These are phyloP conservation scores for Amanita subjunquillea DNA, from an alignment of 768 basidiomycete species.

Conservation along the genomic window DNA sequence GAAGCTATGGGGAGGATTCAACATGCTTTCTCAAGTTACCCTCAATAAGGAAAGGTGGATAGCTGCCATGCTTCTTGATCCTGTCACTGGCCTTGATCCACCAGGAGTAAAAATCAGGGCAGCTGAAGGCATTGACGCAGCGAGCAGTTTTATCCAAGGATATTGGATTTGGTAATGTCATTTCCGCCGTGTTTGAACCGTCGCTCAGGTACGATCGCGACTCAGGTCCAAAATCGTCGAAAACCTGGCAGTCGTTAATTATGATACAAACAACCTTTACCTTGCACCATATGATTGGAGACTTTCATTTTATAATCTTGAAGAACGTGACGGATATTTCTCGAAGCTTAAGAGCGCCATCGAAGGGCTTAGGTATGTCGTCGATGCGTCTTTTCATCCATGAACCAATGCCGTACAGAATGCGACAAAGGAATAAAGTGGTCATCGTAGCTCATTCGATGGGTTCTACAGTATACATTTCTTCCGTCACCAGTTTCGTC, in stretches of 20 bases:
- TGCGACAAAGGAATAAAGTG: constrained; percentile 63
- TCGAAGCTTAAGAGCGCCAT: constrained; percentile 73
- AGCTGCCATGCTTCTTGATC: constrained; percentile 81
- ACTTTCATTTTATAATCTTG: constrained; percentile 79
- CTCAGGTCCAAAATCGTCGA: constrained; percentile 84
- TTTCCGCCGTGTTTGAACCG: not conserved
- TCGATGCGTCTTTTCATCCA: not conserved
- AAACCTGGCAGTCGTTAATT: constrained; percentile 87
- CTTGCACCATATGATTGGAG: constrained; percentile 91
- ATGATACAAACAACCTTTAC: constrained; percentile 83
- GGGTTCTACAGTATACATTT: constrained; percentile 59
- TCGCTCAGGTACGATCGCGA: not conserved
- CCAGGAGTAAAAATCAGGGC: constrained; percentile 79
- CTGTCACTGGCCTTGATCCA: constrained; percentile 85
- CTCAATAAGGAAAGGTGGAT: constrained; percentile 90
- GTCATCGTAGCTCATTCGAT: constrained; percentile 84
- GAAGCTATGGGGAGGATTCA: constrained; percentile 70
- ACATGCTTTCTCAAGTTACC: constrained; percentile 74
- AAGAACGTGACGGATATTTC: constrained; percentile 86
- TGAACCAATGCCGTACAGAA: constrained; percentile 25
- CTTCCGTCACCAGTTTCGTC: not conserved
- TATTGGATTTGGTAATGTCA: constrained; percentile 84
- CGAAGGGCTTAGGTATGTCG: constrained; percentile 61
- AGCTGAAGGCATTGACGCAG: constrained; percentile 87
- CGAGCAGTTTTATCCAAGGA: constrained; percentile 76